Evolutionary conservation across 805 yeast species (phyloP).

Genomic region (Zygosaccharomyces bisporus): DNA sequence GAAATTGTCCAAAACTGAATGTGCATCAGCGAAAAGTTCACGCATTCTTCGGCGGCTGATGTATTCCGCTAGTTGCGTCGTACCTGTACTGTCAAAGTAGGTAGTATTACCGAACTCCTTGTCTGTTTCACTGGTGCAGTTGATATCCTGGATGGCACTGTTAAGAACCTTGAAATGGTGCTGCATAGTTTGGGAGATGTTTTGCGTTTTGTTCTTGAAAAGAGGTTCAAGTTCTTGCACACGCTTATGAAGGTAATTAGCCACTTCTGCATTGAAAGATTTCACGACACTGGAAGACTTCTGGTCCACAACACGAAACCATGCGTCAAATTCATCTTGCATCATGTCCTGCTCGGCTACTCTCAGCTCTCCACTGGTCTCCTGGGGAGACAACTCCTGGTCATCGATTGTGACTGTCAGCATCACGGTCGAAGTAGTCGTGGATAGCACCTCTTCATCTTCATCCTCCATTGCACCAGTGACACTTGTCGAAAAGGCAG

Average conservation of each 20-base stretch:
- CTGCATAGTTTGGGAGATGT: constrained; percentile 30
- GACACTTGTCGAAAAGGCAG: background rate
- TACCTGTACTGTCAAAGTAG: constrained; percentile 36
- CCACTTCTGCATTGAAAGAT: constrained; percentile 40
- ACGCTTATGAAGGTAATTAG: constrained; percentile 28
- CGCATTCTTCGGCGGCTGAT: constrained; percentile 48
- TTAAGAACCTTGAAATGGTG: constrained; percentile 30
- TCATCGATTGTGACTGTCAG: constrained; percentile 19
- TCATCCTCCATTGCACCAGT: constrained; percentile 12
- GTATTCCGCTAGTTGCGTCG: constrained; percentile 36
- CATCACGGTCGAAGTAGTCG: constrained; percentile 22
- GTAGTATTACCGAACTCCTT: constrained; percentile 35
- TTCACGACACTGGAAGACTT: constrained; percentile 40
- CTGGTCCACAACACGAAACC: constrained; percentile 38
- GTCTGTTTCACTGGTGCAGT: constrained; percentile 34
- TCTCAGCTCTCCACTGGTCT: constrained; percentile 13
- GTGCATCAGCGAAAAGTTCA: constrained; percentile 38
- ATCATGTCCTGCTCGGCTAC: constrained; percentile 25
- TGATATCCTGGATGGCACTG: constrained; percentile 38
- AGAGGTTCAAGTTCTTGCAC: constrained; percentile 30
- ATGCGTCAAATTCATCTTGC: constrained; percentile 37
- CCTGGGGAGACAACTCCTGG: constrained; percentile 10
- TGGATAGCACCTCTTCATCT: constrained; percentile 15
- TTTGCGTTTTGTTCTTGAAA: constrained; percentile 37
- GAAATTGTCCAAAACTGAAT: constrained; percentile 29